A percentile compares a stretch with the other conserved stretches of the same genome.
Evolutionary conservation across 2,329 filamentous ascomycete species (phyloP).

Genomic region (Ophiostoma sp.): DNA sequence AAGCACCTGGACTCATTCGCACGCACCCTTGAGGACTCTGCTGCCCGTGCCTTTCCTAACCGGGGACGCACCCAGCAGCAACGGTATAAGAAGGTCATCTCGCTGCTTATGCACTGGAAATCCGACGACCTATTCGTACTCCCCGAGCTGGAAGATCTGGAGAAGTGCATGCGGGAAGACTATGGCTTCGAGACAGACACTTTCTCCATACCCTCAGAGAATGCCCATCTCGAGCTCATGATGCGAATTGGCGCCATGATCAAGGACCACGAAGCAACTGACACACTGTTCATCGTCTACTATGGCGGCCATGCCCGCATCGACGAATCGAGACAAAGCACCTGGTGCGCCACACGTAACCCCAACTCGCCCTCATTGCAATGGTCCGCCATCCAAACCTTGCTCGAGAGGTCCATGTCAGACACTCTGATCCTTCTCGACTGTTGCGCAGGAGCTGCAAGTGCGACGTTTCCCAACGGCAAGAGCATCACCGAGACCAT

Average conservation of each 20-base stretch:
- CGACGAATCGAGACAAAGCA: conserved; percentile 55
- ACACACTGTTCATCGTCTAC: conserved; percentile 54
- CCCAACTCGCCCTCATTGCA: conserved; percentile 52
- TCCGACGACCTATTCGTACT: conserved; percentile 55
- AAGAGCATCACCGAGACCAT: conserved; percentile 58
- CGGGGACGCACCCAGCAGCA: conserved; percentile 46
- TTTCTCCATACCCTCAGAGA: conserved; percentile 54
- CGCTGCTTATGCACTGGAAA: conserved; percentile 53
- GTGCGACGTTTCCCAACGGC: conserved; percentile 54
- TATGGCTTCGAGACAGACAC: conserved; percentile 54
- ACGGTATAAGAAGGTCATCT: conserved; percentile 52
- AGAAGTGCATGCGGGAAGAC: conserved; percentile 50
- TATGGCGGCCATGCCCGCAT: conserved; percentile 57
- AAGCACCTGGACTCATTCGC: conserved; percentile 53
- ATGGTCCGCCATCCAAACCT: conserved; percentile 57
- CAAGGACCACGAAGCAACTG: conserved; percentile 48
- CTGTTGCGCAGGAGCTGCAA: conserved; percentile 56
- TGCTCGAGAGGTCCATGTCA: conserved; percentile 52
- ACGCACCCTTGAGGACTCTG: conserved; percentile 52
- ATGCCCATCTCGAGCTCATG: conserved; percentile 55
- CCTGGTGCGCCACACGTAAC: conserved; percentile 54
- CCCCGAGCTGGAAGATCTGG: conserved; percentile 53
- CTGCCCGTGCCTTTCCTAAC: conserved; percentile 53
- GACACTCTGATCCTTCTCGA: conserved; percentile 55
- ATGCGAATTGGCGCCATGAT: conserved; percentile 52